Percentiles rank a stretch among this genome's conserved stretches.
phyloP scores from a whole-genome alignment of 306 rosid species.

The barrel medic (Medicago truncatula) region MtrunA17r5.0-ANR NC_053043.1:34581001-34581500 shows the following conservation, averaged over 20 bases:
- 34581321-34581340: background rate
- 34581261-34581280: background rate
- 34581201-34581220: background rate
- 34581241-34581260: slow-evolving; percentile 3
- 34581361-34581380: slow-evolving; percentile 11
- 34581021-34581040: too few relatives aligned
- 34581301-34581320: background rate
- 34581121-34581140: too few relatives aligned
- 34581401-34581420: slow-evolving; percentile 22
- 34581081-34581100: too few relatives aligned
- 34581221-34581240: slow-evolving; percentile 48
- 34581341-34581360: slow-evolving; percentile 33
- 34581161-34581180: slow-evolving; percentile 37
- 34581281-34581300: background rate
- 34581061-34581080: too few relatives aligned
- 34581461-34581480: slow-evolving; percentile 14
- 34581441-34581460: slow-evolving; percentile 35
- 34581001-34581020: too few relatives aligned
- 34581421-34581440: slow-evolving; percentile 27
- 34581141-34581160: slow-evolving; percentile 21
- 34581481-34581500: slow-evolving; percentile 7
- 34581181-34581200: slow-evolving; percentile 23
- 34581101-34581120: too few relatives aligned
- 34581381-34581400: slow-evolving; percentile 26
- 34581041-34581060: too few relatives aligned